A percentile compares a stretch with the other conserved stretches of the same genome.
These are phyloP conservation scores for Eucalyptus marginata DNA, from an alignment of 345 rosid genomes.

Conservation along the genomic window DNA sequence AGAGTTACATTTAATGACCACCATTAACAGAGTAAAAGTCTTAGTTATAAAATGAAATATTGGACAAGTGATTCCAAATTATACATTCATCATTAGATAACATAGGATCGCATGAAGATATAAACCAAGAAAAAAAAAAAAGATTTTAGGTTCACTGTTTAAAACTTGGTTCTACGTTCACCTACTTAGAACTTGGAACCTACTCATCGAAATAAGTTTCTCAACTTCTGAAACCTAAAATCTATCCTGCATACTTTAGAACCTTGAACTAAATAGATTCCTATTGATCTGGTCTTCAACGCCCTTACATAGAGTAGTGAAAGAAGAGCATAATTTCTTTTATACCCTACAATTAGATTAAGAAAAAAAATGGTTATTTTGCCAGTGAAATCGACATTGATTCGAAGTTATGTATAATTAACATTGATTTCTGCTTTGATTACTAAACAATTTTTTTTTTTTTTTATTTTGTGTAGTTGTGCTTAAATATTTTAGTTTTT, in stretches of 20 bases:
- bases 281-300: too few species aligned
- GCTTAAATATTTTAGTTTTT: too few species aligned
- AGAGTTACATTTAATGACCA: accelerated
- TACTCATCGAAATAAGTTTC: accelerated
- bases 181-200: accelerated
- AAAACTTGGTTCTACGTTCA: accelerated
- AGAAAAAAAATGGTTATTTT: accelerated
- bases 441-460: too few species aligned
- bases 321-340: background rate
- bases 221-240: accelerated
- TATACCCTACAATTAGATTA: accelerated
- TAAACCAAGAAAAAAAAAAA: accelerated
- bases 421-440: accelerated
- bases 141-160: accelerated
- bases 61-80: accelerated
- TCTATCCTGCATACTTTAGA: accelerated
- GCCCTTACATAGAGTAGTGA: background rate
- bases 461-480: background rate
- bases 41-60: accelerated
- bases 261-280: accelerated
- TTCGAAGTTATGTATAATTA: background rate
- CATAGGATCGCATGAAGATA: accelerated
- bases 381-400: background rate
- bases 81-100: accelerated
- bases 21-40: too few species aligned